Conservation (phyloP, 1,284 basidiomycete genomes). For the Puccinia coronata region DNA sequence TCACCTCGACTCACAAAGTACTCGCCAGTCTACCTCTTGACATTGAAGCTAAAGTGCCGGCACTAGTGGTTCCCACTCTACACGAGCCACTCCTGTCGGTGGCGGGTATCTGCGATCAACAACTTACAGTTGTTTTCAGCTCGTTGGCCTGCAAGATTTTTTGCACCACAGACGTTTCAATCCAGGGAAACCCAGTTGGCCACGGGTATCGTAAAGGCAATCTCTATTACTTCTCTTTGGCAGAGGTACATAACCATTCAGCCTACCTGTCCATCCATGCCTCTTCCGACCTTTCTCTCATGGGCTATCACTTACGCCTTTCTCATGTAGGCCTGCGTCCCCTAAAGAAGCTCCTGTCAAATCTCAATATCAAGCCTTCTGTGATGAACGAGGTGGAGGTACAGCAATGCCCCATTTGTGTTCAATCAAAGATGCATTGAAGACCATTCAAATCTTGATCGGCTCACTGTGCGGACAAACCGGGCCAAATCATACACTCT, state of each 20-base stretch:
- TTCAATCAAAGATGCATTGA: conserved; percentile 20
- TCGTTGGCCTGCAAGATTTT: background rate
- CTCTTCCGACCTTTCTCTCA: background rate
- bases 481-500: conserved; percentile 15
- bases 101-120: too few species aligned
- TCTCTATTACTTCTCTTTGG: background rate
- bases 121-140: too few species aligned
- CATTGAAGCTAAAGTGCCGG: too few species aligned
- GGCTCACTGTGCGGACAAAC: background rate
- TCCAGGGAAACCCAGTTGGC: background rate
- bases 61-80: too few species aligned
- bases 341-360: background rate
- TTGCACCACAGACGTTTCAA: background rate
- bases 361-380: background rate
- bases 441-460: background rate
- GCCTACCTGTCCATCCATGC: background rate
- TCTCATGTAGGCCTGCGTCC: conserved; percentile 24
- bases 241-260: background rate
- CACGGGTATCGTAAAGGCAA: background rate
- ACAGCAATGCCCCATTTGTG: background rate
- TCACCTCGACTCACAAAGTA: too few species aligned
- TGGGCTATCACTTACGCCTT: background rate
- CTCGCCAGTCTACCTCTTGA: too few species aligned
- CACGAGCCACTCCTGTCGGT: too few species aligned
- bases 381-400: conserved; percentile 16